These are phyloP conservation scores for Medicago truncatula DNA, from an alignment of 306 rosid species.

Conservation along the genomic window MtrunA17r5.0-ANR NC_053043.1:16065001-16065500, in stretches of 20 bases:
- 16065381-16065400: constrained; percentile 20
- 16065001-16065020: constrained; percentile 39
- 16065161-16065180: constrained; percentile 77
- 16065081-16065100: not conserved
- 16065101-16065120: constrained; percentile 6
- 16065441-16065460: not conserved
- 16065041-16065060: constrained; percentile 13
- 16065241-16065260: constrained; percentile 74
- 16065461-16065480: not conserved
- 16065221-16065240: constrained; percentile 75
- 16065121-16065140: constrained; percentile 51
- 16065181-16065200: constrained; percentile 81
- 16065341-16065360: constrained; percentile 22
- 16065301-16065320: constrained; percentile 52
- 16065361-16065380: constrained; percentile 2
- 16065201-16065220: constrained; percentile 63
- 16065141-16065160: constrained; percentile 89
- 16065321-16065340: constrained; percentile 31
- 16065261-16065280: constrained; percentile 91
- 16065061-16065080: not conserved
- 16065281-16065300: constrained; percentile 74
- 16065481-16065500: not conserved
- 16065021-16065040: constrained; percentile 24
- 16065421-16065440: constrained; percentile 3
- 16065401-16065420: constrained; percentile 19